Base-by-base conservation (phyloP, 129 eudicot species). In the Scalesia atractyloides region DNA sequence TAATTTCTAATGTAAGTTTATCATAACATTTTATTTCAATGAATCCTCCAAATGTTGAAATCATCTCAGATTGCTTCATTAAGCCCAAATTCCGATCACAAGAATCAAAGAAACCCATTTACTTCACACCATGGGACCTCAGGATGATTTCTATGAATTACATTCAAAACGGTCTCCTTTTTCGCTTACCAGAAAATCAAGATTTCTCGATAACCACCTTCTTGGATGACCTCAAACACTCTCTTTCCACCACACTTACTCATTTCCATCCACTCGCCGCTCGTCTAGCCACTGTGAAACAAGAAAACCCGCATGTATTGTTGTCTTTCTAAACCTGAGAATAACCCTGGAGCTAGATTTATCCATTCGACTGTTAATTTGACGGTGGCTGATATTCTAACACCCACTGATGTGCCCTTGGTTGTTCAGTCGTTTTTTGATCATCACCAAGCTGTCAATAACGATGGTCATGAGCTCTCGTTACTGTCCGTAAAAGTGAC, bases 211-310 rank as follows among this genome's bases (percentile, higher is more conserved):
- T 76, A 13, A 13, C 68, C 17, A 19, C 37, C 65, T 77, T 79
- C 73, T 9, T 84, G 46, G 57, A 76, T 3, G 70, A 69, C 53
- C 92, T 87, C 53, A 82, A 82, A 51, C 19, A 79, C 17, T 76
- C 89, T 0, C 89, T 87, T 7, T 76, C 89, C 17, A 48, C 36
- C 19, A 82, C 93, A 46, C 87, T 87, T 5, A 63, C 51, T 41
- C 84, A 82, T 66, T 87, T 84, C 77, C 69, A 79, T 66, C 89
- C 87, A 0, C 75, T 87, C 15, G 87, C 93, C n/a, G 89, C 82
- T 39, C 89, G 85, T 11, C 65, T 87, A 1, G 72, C 79, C 9
- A 84, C 89, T 1, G 24, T n/a, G 3, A 51, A 73, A 54, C 73
- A 87, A 19, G 60, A 75, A 44, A 64, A 82, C 6, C 87, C 83